Conservation (phyloP, 2,329 filamentous ascomycete species). For the Hysterium pulicare region DNA sequence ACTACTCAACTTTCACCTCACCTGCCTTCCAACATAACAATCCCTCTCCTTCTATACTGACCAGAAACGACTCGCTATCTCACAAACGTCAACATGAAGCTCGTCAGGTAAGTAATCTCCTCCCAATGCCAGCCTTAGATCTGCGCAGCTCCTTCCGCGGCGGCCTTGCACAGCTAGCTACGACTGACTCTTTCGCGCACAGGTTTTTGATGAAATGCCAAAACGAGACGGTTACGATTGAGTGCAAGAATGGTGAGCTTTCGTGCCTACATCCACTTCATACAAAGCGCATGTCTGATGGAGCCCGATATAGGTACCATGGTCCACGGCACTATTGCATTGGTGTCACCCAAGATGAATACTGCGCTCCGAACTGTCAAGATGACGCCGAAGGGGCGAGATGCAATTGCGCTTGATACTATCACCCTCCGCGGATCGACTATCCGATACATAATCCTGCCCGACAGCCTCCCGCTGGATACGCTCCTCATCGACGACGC, state of each 20-base stretch:
- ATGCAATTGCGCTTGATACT: slow-evolving; percentile 82
- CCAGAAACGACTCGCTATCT: no score
- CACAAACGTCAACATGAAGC: slow-evolving; percentile 73
- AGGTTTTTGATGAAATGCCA: slow-evolving; percentile 99
- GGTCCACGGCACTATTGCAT: slow-evolving; percentile 93
- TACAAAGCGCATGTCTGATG: not conserved
- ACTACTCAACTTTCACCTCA: no score
- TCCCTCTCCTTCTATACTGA: no score
- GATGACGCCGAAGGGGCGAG: slow-evolving; percentile 87
- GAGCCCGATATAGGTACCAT: slow-evolving; percentile 67
- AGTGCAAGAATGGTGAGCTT: slow-evolving; percentile 87
- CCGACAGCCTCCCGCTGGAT: slow-evolving; percentile 91
- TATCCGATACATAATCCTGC: slow-evolving; percentile 94
- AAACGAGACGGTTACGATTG: slow-evolving; percentile 97
- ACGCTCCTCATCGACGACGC: slow-evolving; percentile 94
- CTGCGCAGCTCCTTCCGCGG: slow-evolving; percentile 18
- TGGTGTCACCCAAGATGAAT: slow-evolving; percentile 98
- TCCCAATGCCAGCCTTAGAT: no score
- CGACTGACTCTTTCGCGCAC: slow-evolving; percentile 37
- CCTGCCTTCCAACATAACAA: no score
- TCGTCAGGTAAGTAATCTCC: slow-evolving; percentile 72
- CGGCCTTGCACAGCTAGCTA: slow-evolving; percentile 45
- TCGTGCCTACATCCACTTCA: not conserved
- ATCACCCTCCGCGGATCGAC: slow-evolving; percentile 97
- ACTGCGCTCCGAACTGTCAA: slow-evolving; percentile 92